Percentiles rank a stretch among this genome's conserved stretches.
Conservation (phyloP, 495 filamentous ascomycete species). For the Apodospora peruviana region DNA sequence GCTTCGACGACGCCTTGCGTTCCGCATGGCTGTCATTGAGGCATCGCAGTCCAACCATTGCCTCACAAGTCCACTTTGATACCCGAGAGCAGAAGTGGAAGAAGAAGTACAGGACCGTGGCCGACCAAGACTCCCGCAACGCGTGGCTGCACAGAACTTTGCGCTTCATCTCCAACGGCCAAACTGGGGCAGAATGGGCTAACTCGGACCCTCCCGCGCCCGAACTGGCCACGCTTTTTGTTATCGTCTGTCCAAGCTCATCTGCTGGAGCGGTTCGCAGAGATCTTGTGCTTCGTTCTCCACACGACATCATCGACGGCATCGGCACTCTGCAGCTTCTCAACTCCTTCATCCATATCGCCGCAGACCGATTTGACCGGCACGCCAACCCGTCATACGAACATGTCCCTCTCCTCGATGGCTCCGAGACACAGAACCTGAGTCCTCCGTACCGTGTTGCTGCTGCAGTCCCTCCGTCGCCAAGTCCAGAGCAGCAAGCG, state of each 20-base stretch:
- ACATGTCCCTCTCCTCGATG: constrained; percentile 3
- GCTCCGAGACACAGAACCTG: constrained; percentile 12
- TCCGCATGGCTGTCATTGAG: constrained; percentile 38
- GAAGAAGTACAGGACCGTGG: neutral
- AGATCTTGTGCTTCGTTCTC: constrained; percentile 38
- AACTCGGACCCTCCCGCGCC: constrained; percentile 37
- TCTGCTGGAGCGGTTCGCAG: constrained; percentile 7
- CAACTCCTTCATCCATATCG: constrained; percentile 24
- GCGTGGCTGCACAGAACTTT: constrained; percentile 37
- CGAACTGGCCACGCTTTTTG: constrained; percentile 29
- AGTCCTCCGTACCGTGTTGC: constrained; percentile 15
- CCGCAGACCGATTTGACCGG: neutral
- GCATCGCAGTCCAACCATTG: constrained; percentile 40
- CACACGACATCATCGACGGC: constrained; percentile 46
- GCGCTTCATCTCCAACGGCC: constrained; percentile 18
- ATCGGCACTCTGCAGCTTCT: constrained; percentile 41
- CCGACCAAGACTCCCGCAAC: constrained; percentile 7
- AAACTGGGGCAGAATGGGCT: constrained; percentile 33
- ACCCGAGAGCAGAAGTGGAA: neutral
- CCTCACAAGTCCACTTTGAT: constrained; percentile 29
- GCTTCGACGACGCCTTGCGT: constrained; percentile 14
- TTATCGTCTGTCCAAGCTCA: constrained; percentile 18
- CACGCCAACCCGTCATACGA: neutral
- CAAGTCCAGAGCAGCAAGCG: constrained; percentile 2
- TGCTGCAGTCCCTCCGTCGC: constrained; percentile 4